phyloP scores from a whole-genome alignment of 345 rosid species.

The Moringa oleifera region DNA sequence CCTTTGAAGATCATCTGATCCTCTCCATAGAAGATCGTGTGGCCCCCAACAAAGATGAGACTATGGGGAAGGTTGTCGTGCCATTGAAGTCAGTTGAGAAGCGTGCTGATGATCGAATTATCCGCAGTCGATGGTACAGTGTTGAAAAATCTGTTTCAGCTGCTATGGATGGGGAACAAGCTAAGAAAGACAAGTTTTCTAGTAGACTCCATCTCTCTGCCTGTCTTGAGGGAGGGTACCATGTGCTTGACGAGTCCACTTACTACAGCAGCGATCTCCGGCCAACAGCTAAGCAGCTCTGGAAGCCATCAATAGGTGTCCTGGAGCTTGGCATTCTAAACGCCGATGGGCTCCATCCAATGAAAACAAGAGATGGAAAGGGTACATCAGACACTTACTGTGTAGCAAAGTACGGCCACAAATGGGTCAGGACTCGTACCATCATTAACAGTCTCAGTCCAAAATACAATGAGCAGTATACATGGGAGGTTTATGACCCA shows the following conservation, averaged over 20 bases:
- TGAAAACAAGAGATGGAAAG: conserved; percentile 71
- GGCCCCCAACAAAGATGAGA: conserved; percentile 64
- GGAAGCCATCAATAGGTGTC: conserved; percentile 73
- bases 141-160: conserved; percentile 47
- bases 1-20: conserved; percentile 65
- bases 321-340: conserved; percentile 77
- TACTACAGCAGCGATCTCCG: conserved; percentile 91
- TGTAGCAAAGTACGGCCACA: conserved; percentile 93
- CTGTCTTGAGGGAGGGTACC: conserved; percentile 94
- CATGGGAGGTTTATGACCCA: conserved; percentile 95
- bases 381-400: conserved; percentile 88
- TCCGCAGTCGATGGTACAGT: conserved; percentile 51
- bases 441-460: conserved; percentile 62
- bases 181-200: conserved; percentile 57
- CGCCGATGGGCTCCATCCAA: conserved; percentile 60
- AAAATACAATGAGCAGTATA: conserved; percentile 89
- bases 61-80: conserved; percentile 46
- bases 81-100: conserved; percentile 40
- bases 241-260: conserved; percentile 91
- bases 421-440: conserved; percentile 94
- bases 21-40: conserved; percentile 69
- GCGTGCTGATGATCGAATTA: conserved; percentile 50
- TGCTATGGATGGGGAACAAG: conserved; percentile 36
- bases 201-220: conserved; percentile 57
- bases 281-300: conserved; percentile 79